phyloP scores from a whole-genome alignment of 2,329 filamentous ascomycete genomes.

The Epichloe elymi region DNA sequence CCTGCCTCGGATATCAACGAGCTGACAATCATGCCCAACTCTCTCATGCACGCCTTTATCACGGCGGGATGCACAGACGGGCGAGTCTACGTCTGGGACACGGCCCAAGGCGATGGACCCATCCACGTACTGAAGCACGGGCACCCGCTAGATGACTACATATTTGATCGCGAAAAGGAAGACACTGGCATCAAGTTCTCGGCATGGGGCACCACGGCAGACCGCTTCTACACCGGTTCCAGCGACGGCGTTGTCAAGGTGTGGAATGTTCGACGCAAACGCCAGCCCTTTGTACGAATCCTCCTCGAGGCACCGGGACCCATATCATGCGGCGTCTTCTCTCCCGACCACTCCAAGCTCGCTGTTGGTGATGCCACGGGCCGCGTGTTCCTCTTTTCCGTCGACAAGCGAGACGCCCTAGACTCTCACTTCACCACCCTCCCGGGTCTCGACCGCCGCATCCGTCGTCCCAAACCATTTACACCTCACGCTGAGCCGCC shows the following conservation, averaged over 20 bases:
- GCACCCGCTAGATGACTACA: constrained; percentile 24
- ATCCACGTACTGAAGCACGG: constrained; percentile 44
- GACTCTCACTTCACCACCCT: constrained; percentile 23
- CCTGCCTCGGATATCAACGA: constrained; percentile 49
- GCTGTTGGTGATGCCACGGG: constrained; percentile 49
- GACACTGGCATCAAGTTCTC: constrained; percentile 53
- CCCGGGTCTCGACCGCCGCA: constrained; percentile 19
- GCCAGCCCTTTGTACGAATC: constrained; percentile 34
- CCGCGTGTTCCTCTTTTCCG: constrained; percentile 40
- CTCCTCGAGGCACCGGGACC: constrained; percentile 42
- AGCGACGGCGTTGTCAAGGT: constrained; percentile 51
- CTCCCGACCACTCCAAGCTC: constrained; percentile 39
- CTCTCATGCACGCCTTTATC: constrained; percentile 34
- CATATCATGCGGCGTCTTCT: constrained; percentile 46
- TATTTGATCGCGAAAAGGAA: constrained; percentile 35
- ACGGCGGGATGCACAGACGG: constrained; percentile 51
- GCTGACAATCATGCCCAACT: constrained; percentile 44
- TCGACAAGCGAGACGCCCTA: constrained; percentile 30
- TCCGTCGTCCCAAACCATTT: constrained; percentile 34
- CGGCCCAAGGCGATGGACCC: constrained; percentile 38
- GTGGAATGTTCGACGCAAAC: constrained; percentile 42
- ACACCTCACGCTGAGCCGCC: constrained; percentile 37
- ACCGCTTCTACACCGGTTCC: constrained; percentile 49
- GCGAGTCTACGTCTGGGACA: constrained; percentile 51
- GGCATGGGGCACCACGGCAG: constrained; percentile 43